Percentiles rank a stretch among this genome's conserved stretches.
Evolutionary conservation across 2,329 filamentous ascomycete genomes (phyloP).

Genomic region (Penicillium sp.): DNA sequence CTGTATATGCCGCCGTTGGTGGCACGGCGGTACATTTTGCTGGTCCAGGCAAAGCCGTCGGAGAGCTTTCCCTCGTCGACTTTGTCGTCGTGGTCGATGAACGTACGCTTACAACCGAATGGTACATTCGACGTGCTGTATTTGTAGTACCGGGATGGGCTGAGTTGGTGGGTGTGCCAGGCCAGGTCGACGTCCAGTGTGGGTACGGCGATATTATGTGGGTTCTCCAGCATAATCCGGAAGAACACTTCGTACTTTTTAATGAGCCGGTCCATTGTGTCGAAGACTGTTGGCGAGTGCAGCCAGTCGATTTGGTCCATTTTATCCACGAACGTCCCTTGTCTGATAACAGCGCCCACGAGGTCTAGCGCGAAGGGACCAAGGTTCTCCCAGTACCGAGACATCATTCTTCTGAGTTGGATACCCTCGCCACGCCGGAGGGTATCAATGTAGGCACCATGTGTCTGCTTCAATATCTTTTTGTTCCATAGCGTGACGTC

Average conservation of each 20-base stretch:
- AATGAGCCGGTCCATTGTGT: constrained; percentile 63
- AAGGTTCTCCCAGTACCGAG: constrained; percentile 41
- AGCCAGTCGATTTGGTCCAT: constrained; percentile 79
- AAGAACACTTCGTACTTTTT: constrained; percentile 47
- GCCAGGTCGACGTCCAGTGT: constrained; percentile 35
- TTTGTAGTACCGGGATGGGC: constrained; percentile 21
- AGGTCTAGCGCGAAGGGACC: constrained; percentile 39
- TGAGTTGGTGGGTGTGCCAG: constrained; percentile 36
- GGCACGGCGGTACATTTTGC: constrained; percentile 63
- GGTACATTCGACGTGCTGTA: constrained; percentile 50
- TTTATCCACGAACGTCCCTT: constrained; percentile 48
- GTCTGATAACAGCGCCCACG: constrained; percentile 41
- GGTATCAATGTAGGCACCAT: constrained; percentile 11
- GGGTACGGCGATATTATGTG: constrained; percentile 29
- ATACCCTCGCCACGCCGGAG: constrained; percentile 12
- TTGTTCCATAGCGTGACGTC: constrained; percentile 44
- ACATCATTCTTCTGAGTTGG: constrained; percentile 47
- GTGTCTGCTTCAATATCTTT: constrained; percentile 38
- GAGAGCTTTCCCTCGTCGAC: constrained; percentile 66
- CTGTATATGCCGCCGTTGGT: constrained; percentile 60
- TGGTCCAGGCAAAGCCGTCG: constrained; percentile 68
- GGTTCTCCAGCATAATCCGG: constrained; percentile 36
- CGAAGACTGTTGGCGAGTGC: constrained; percentile 62
- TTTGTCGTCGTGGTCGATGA: constrained; percentile 83
- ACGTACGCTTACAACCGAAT: constrained; percentile 38